Evolutionary conservation across 106 monocot genomes (phyloP).

Genomic region (Platanthera guangdongensis): DNA sequence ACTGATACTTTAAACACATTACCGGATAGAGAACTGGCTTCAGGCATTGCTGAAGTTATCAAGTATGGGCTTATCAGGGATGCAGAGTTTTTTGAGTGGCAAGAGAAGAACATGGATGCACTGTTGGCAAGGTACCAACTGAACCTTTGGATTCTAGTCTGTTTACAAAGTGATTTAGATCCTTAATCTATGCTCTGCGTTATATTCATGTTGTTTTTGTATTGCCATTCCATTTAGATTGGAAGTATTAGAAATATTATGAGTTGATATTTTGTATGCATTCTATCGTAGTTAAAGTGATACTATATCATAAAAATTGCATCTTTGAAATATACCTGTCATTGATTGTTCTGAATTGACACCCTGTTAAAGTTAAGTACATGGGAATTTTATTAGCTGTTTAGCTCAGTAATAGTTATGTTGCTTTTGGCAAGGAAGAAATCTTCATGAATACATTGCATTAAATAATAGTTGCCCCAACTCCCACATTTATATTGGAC

Average conservation of each 20-base stretch:
- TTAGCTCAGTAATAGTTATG: not conserved
- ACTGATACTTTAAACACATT: slow-evolving; percentile 90
- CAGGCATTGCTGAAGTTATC: slow-evolving; percentile 88
- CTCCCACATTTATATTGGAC: not conserved
- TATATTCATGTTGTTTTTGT: not conserved
- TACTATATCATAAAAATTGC: not conserved
- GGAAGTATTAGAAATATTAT: not conserved
- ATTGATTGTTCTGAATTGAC: not conserved
- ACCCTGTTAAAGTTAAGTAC: not conserved
- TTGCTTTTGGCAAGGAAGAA: not conserved
- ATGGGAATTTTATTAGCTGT: not conserved
- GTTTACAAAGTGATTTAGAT: not conserved
- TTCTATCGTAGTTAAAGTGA: not conserved
- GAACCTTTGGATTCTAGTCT: not conserved
- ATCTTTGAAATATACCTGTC: not conserved
- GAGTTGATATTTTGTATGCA: not conserved
- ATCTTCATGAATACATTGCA: not conserved
- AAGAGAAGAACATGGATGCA: slow-evolving; percentile 92
- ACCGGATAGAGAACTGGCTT: slow-evolving; percentile 82
- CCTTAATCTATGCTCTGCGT: not conserved
- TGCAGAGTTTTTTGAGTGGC: slow-evolving; percentile 93
- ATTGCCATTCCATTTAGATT: not conserved
- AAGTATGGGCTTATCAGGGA: slow-evolving; percentile 98
- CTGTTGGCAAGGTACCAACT: slow-evolving; percentile 59
- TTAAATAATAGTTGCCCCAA: not conserved